phyloP scores from a whole-genome alignment of 83 land plant genomes.

The Thuja plicata region DNA sequence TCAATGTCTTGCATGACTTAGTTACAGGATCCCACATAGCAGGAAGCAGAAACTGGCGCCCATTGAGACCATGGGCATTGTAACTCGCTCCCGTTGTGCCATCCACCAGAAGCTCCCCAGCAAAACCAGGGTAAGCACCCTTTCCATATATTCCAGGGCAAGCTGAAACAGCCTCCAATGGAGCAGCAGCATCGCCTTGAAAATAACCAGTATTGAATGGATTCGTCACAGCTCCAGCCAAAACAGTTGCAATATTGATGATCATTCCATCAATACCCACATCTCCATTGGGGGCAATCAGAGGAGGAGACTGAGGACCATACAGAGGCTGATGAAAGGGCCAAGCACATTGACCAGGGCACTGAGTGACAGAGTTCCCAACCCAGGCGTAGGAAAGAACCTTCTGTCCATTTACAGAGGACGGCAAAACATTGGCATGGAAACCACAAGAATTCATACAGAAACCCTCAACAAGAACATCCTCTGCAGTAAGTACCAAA shows the following conservation, averaged over 20 bases:
- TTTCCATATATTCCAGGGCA: conserved; percentile 76
- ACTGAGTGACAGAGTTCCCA: conserved; percentile 68
- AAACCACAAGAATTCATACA: conserved; percentile 59
- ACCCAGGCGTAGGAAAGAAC: conserved; percentile 71
- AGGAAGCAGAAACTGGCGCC: conserved; percentile 68
- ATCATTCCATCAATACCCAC: conserved; percentile 74
- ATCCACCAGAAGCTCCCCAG: conserved; percentile 60
- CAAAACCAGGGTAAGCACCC: conserved; percentile 77
- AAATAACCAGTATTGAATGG: conserved; percentile 68
- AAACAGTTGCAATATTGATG: conserved; percentile 46
- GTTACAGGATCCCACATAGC: conserved; percentile 80
- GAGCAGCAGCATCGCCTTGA: conserved; percentile 65
- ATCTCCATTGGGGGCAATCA: conserved; percentile 68
- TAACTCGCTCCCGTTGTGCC: conserved; percentile 62
- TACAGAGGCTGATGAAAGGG: conserved; percentile 64
- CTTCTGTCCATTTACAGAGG: not conserved
- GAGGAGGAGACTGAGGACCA: conserved; percentile 66
- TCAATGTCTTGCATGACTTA: conserved; percentile 36
- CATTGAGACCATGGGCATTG: conserved; percentile 69
- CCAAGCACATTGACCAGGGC: conserved; percentile 84
- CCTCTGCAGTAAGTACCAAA: conserved; percentile 49
- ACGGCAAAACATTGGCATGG: conserved; percentile 27
- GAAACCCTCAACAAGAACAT: conserved; percentile 66
- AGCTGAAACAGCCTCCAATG: conserved; percentile 82
- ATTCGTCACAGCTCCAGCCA: conserved; percentile 66